Evolutionary conservation across 2,329 filamentous ascomycete genomes (phyloP).

Genomic region (Dactylella cylindrospora): DNA sequence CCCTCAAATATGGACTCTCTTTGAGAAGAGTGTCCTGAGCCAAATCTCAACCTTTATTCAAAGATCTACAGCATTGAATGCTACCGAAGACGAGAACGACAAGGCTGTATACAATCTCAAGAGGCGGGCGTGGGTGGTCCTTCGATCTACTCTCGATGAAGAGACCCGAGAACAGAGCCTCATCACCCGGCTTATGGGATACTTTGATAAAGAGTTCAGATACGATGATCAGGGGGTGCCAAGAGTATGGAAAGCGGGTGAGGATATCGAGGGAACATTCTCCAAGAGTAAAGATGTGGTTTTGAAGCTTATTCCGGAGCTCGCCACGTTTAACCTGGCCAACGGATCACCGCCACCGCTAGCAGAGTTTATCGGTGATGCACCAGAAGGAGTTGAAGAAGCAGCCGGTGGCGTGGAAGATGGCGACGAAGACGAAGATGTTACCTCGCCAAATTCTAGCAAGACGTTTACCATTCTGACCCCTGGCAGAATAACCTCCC

Average conservation of each 20-base stretch:
- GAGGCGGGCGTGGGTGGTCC: constrained; percentile 89
- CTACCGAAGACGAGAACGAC: constrained; percentile 84
- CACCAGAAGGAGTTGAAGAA: constrained; percentile 78
- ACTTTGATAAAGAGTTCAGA: constrained; percentile 96
- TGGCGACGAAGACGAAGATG: constrained; percentile 94
- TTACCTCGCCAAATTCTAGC: constrained; percentile 81
- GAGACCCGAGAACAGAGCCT: constrained; percentile 56
- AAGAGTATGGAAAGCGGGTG: constrained; percentile 91
- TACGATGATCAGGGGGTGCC: constrained; percentile 95
- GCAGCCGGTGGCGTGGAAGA: constrained; percentile 94
- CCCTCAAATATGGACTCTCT: constrained; percentile 91
- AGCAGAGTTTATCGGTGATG: constrained; percentile 63
- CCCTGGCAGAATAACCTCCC: constrained; percentile 48
- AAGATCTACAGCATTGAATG: constrained; percentile 68
- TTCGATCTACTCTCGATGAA: constrained; percentile 88
- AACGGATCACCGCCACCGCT: constrained; percentile 75
- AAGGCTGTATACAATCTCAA: constrained; percentile 89
- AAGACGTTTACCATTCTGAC: constrained; percentile 63
- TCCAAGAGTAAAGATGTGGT: constrained; percentile 91
- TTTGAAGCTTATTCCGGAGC: constrained; percentile 81
- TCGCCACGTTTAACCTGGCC: constrained; percentile 78
- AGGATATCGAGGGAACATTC: constrained; percentile 96
- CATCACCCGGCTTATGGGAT: constrained; percentile 38
- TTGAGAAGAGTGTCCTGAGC: constrained; percentile 69
- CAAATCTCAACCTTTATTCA: constrained; percentile 28